Base-by-base conservation (phyloP, 805 yeast species). In the Candida andamanensis region DNA sequence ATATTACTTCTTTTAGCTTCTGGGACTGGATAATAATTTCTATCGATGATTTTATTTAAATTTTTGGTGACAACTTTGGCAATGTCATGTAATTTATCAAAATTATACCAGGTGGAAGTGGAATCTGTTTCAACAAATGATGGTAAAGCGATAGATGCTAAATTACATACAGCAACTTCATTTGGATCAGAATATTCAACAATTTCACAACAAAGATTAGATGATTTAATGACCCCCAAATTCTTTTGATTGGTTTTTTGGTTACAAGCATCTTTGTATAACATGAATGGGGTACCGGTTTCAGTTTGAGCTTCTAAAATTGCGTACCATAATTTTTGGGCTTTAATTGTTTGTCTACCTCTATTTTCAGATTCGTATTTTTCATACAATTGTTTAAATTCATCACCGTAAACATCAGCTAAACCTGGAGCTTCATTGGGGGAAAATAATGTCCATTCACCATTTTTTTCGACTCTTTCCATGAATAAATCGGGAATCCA, bases 211-310 rank as follows among this genome's bases (percentile, higher is more conserved):
- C 80, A 74, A 56, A 74, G 69, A 54, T 74, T 74, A 24, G 80
- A 74, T 5, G 79, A 73, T 51, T 74, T 74, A 52, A 74, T 74
- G 24, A 66, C 55, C 47, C 80, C 80, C 52, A 74, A 62, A 54
- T 74, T 74, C 67, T 73, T 67, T 54, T 74, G 80, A 58, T 74
- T 74, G 33, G 78, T 60, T 56, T 74, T 74, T 44, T 54, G 45
- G 58, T 74, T 74, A 56, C 80, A 74, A 10, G 80, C 75, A 56
- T 74, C 80, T 54, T 74, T 74, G 60, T 74, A 74, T 45, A 74
- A 60, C 79, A 74, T 73, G 60, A 74, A 74, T 27, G 80, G 80
- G 30, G 78, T 73, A 50, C 80, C 80, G 20, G 80, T 74, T 56
- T 74, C 80, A 29, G 80, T 74, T 54, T 74, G 80, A 15, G 79